These are phyloP conservation scores for Metschnikowia baotianmanensis DNA, from an alignment of 805 yeast species.

Conservation along the genomic window DNA sequence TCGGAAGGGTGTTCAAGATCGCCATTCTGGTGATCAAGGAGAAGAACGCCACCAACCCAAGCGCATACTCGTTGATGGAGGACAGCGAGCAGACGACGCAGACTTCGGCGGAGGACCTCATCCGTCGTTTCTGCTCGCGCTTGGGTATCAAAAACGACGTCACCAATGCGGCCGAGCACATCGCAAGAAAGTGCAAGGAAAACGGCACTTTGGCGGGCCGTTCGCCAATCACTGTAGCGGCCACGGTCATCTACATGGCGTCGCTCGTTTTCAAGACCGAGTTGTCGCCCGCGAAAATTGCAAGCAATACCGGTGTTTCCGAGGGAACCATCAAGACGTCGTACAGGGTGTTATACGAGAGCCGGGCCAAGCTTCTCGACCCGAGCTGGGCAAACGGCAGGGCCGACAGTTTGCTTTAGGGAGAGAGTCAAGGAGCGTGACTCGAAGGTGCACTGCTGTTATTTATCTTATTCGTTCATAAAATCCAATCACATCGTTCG, in stretches of 20 bases:
- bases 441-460: too few relatives aligned
- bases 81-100: constrained; percentile 69
- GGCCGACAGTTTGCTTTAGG: neutral
- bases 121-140: constrained; percentile 94
- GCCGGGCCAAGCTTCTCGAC: constrained; percentile 63
- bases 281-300: constrained; percentile 73
- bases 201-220: constrained; percentile 94
- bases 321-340: constrained; percentile 96
- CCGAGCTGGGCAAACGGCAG: constrained; percentile 51
- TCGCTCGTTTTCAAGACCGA: constrained; percentile 82
- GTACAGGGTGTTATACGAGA: constrained; percentile 77
- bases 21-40: constrained; percentile 61
- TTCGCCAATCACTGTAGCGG: constrained; percentile 96
- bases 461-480: too few relatives aligned
- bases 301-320: constrained; percentile 92
- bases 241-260: constrained; percentile 94
- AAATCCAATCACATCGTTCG: neutral
- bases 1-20: constrained; percentile 84
- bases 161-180: constrained; percentile 88
- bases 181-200: constrained; percentile 86
- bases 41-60: constrained; percentile 46
- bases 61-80: constrained; percentile 37
- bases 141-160: constrained; percentile 82
- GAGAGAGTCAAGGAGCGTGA: too few relatives aligned
- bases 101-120: constrained; percentile 90